Conservation (phyloP, 2,329 filamentous ascomycete species). For the Metarhizium sp. region DNA sequence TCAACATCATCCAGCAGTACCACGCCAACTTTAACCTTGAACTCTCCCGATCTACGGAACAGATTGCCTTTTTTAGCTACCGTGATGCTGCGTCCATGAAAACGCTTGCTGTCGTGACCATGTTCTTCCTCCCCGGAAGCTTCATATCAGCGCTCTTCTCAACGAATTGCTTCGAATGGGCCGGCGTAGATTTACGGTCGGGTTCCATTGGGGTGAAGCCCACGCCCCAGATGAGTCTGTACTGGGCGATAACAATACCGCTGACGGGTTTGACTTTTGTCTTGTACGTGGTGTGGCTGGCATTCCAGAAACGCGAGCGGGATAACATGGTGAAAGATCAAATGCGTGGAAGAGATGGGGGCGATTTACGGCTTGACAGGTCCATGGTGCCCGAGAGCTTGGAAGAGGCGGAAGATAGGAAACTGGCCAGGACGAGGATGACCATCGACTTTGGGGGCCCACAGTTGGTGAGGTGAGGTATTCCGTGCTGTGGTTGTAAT, state of each 20-base stretch:
- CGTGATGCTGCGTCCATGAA: conserved; percentile 35
- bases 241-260: conserved; percentile 31
- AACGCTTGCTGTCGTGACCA: conserved; percentile 31
- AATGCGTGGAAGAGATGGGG: background rate
- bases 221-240: conserved; percentile 28
- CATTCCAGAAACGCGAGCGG: conserved; percentile 17
- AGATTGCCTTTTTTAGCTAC: conserved; percentile 26
- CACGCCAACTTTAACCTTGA: conserved; percentile 25
- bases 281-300: conserved; percentile 25
- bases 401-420: background rate
- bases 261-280: conserved; percentile 25
- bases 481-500: too few relatives aligned
- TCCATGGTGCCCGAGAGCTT: background rate
- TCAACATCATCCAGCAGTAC: conserved; percentile 27
- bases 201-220: conserved; percentile 18
- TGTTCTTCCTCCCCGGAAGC: conserved; percentile 33
- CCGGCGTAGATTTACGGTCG: conserved; percentile 10
- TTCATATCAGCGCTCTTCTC: conserved; percentile 34
- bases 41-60: conserved; percentile 17
- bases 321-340: conserved; percentile 6
- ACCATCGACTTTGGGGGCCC: background rate
- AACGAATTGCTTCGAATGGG: conserved; percentile 25
- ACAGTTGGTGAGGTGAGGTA: background rate
- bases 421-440: background rate
- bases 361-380: background rate